Percentiles rank a stretch among this genome's conserved stretches.
Evolutionary conservation across 2,329 filamentous ascomycete species (phyloP).

Genomic region (Chaetoscypha palmicola): DNA sequence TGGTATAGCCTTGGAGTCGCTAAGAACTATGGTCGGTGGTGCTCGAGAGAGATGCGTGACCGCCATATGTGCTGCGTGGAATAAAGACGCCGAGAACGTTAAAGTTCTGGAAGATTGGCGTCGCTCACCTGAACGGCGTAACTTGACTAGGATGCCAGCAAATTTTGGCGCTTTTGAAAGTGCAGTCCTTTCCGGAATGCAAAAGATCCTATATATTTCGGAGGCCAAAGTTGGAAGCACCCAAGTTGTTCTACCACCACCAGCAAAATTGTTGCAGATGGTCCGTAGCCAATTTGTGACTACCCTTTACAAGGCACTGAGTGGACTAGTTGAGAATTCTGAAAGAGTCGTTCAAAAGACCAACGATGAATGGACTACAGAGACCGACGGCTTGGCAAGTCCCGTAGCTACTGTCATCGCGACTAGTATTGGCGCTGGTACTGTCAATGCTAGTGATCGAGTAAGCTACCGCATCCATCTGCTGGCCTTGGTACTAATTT

Average conservation of each 20-base stretch:
- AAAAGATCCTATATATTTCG: constrained; percentile 89
- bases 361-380: constrained; percentile 31
- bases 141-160: constrained; percentile 85
- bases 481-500: constrained; percentile 24
- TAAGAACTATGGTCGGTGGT: constrained; percentile 68
- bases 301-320: constrained; percentile 87
- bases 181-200: constrained; percentile 74
- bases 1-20: constrained; percentile 57
- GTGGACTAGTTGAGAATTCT: constrained; percentile 95
- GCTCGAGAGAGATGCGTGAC: constrained; percentile 80
- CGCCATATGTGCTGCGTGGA: constrained; percentile 86
- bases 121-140: constrained; percentile 69
- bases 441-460: constrained; percentile 45
- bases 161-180: constrained; percentile 82
- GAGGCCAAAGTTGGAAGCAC: constrained; percentile 67
- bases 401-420: constrained; percentile 29
- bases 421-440: constrained; percentile 39
- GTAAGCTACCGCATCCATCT: constrained; percentile 32
- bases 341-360: constrained; percentile 63
- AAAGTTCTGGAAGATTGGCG: constrained; percentile 94
- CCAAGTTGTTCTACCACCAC: constrained; percentile 78
- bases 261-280: constrained; percentile 81
- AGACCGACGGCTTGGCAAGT: constrained; percentile 28
- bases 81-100: constrained; percentile 84
- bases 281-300: constrained; percentile 88